These are phyloP conservation scores for Cyclaneusma minus DNA, from an alignment of 2,329 filamentous ascomycete genomes.

Conservation along the genomic window DNA sequence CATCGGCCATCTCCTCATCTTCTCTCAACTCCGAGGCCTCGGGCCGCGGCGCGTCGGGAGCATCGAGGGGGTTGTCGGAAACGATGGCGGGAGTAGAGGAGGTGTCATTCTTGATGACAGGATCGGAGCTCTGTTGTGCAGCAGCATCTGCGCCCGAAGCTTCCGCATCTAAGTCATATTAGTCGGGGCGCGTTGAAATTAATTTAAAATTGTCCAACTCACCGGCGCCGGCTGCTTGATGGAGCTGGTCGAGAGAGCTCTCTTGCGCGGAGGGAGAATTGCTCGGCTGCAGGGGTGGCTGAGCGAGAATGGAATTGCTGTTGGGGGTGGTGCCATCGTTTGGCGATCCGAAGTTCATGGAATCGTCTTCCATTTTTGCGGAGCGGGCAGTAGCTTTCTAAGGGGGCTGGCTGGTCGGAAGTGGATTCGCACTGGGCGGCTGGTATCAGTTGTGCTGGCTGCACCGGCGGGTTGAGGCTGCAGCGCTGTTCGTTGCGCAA, in stretches of 20 bases:
- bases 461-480: background rate
- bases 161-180: too few species aligned
- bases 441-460: conserved; percentile 2
- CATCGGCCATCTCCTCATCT: conserved; percentile 72
- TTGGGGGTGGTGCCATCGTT: conserved; percentile 38
- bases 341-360: conserved; percentile 40
- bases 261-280: conserved; percentile 9
- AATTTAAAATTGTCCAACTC: conserved; percentile 3
- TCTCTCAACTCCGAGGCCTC: conserved; percentile 45
- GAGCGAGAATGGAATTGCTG: conserved; percentile 38
- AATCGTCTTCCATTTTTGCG: conserved; percentile 39
- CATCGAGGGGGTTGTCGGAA: conserved; percentile 54
- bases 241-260: conserved; percentile 10
- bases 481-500: conserved; percentile 2
- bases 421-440: conserved; percentile 2
- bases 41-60: conserved; percentile 45
- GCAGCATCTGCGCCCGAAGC: conserved; percentile 43
- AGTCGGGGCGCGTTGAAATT: conserved; percentile 1
- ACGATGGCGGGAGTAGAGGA: conserved; percentile 35
- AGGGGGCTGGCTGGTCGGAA: conserved; percentile 15
- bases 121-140: conserved; percentile 23
- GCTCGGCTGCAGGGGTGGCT: conserved; percentile 34
- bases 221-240: conserved; percentile 18
- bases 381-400: conserved; percentile 14
- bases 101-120: conserved; percentile 43